Evolutionary conservation across 1,284 basidiomycete genomes (phyloP).

Genomic region (Hymenochaete sp.): DNA sequence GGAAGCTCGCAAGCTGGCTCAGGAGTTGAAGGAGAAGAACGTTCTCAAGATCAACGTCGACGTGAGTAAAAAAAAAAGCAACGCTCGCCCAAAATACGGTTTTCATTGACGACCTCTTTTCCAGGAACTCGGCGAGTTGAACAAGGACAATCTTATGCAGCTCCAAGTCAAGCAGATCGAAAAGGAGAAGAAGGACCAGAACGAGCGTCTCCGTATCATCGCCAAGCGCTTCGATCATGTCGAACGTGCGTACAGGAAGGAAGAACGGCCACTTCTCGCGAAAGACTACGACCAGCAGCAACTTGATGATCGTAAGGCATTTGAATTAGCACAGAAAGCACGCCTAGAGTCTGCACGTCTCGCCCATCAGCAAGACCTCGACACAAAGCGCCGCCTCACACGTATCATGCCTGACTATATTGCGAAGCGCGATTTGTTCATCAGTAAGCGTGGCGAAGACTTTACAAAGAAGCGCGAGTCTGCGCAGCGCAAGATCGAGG

Average conservation of each 20-base stretch:
- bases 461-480: conserved; percentile 54
- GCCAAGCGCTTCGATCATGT: conserved; percentile 91
- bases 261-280: conserved; percentile 80
- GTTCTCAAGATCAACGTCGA: conserved; percentile 81
- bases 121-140: conserved; percentile 76
- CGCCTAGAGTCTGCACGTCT: conserved; percentile 54
- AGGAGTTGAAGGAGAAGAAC: conserved; percentile 78
- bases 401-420: conserved; percentile 75
- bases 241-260: conserved; percentile 93
- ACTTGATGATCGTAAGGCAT: conserved; percentile 61
- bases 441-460: conserved; percentile 62
- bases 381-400: conserved; percentile 70
- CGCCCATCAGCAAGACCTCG: conserved; percentile 64
- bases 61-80: conserved; percentile 34
- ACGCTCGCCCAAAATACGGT: not conserved
- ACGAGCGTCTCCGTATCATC: conserved; percentile 77
- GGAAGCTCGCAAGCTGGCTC: conserved; percentile 86
- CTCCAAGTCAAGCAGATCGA: conserved; percentile 93
- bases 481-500: conserved; percentile 68
- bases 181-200: conserved; percentile 91
- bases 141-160: conserved; percentile 83
- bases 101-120: conserved; percentile 12
- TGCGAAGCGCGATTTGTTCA: conserved; percentile 49
- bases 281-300: conserved; percentile 90
- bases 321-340: conserved; percentile 56